Conservation (phyloP, 2,329 filamentous ascomycete genomes). For the Tolypocladium pustulatum region DNA sequence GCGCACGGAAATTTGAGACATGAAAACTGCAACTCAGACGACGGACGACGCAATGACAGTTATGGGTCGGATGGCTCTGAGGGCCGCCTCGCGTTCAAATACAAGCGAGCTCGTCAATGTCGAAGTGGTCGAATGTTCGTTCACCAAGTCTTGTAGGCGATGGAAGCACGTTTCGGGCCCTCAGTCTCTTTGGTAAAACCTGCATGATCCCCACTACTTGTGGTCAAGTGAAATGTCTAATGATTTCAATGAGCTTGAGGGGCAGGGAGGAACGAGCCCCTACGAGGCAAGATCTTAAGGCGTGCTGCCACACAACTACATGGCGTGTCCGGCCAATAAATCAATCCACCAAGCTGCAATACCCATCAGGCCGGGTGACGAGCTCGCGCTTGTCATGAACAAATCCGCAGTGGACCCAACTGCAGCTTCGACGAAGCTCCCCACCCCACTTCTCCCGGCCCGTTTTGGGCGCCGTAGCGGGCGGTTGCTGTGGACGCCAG, state of each 20-base stretch:
- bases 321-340: neutral
- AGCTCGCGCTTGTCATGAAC: neutral
- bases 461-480: neutral
- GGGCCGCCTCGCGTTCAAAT: neutral
- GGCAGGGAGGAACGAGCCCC: neutral
- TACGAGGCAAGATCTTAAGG: neutral
- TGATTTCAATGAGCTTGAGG: neutral
- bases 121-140: neutral
- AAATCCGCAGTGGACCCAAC: neutral
- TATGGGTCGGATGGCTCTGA: too few species aligned
- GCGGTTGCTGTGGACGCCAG: neutral
- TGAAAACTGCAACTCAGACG: neutral
- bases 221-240: too few species aligned
- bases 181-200: too few species aligned
- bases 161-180: neutral
- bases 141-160: neutral
- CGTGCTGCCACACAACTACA: neutral
- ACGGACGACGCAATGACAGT: neutral
- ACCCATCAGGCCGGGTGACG: neutral
- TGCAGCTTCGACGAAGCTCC: neutral
- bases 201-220: too few species aligned
- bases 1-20: neutral
- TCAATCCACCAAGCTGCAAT: neutral
- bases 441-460: neutral
- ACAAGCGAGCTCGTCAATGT: neutral